Evolutionary conservation across 2,329 filamentous ascomycete genomes (phyloP), one percentile per base, ranked within the genome.

Genomic region (Penicillium frequentans): DNA sequence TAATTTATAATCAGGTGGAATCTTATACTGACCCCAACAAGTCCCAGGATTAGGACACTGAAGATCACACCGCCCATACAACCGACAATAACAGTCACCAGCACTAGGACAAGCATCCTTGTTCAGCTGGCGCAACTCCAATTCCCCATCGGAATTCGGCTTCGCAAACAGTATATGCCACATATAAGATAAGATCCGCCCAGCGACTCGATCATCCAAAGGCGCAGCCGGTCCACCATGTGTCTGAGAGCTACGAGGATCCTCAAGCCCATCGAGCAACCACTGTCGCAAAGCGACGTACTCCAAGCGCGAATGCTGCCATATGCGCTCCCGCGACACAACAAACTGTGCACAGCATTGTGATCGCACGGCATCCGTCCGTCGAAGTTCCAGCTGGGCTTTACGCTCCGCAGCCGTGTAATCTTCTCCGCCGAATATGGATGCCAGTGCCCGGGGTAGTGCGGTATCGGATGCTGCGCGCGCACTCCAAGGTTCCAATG

Each of bases 341-440:
- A 79, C 81, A 65, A 84, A 85, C 59, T 84, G 83, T 11, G 82
- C 82, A 70, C 82, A 85, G 65, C 83, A 85, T 67, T 82, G 77
- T 44, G 77, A 71, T 54, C 78, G 65, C 59, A 82, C 35, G 56
- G 78, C 65, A 75, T 81, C 66, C 69, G 73, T 67, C 62, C 77
- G 61, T 63, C 76, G 75, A 55, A 80, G 63, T 71, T 68, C 29
- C 21, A 50, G 64, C 62, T 29, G 49, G 37, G 52, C 10, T 43
- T 52, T 9, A 24, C 31, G 4, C 35, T n/a, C 5, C 46, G 58
- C 26, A 14, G 48, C 13, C 19, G 19, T 37, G 21, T 31, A 35
- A 1, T 74, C 72, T n/a, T 72, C 71, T 13, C 67, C 70, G 19
- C 72, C 72, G 54, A 75, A 79, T 5, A 79, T 50, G 2, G 64